Conservation (phyloP, 2,329 filamentous ascomycete species). For the Cytospora mali region DNA sequence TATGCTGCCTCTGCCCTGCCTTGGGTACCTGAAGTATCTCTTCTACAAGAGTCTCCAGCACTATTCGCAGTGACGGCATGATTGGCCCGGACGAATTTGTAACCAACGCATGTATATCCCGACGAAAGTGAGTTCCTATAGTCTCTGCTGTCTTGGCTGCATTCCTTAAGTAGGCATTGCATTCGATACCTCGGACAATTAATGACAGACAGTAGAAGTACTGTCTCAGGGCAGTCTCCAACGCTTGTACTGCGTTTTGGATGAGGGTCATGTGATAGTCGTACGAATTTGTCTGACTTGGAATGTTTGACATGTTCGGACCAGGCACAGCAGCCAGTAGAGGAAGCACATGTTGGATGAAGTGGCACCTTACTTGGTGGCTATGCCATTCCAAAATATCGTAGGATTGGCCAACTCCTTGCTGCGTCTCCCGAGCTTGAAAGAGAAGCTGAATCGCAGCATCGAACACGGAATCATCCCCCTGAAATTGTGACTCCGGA, state of each 20-base stretch:
- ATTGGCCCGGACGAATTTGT: slow-evolving; percentile 64
- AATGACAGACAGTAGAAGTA: slow-evolving; percentile 59
- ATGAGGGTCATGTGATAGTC: slow-evolving; percentile 51
- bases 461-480: slow-evolving; percentile 49
- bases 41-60: slow-evolving; percentile 57
- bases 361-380: slow-evolving; percentile 63
- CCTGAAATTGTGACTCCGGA: slow-evolving; percentile 46
- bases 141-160: slow-evolving; percentile 43
- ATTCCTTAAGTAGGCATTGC: slow-evolving; percentile 31
- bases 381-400: slow-evolving; percentile 63
- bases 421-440: slow-evolving; percentile 48
- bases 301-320: not conserved
- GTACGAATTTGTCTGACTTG: slow-evolving; percentile 38
- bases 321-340: slow-evolving; percentile 50
- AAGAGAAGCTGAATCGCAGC: slow-evolving; percentile 58
- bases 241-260: slow-evolving; percentile 53
- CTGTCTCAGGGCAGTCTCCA: slow-evolving; percentile 62
- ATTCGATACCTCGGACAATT: slow-evolving; percentile 51
- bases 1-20: slow-evolving; percentile 5
- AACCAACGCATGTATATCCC: slow-evolving; percentile 66
- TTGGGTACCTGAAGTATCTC: slow-evolving; percentile 47
- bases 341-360: slow-evolving; percentile 61
- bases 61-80: slow-evolving; percentile 54
- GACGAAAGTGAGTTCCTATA: slow-evolving; percentile 51
- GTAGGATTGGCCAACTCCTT: slow-evolving; percentile 55